Evolutionary conservation across 2,329 filamentous ascomycete genomes (phyloP), one percentile per base, ranked within the genome.

Genomic region (Curvularia sp.): DNA sequence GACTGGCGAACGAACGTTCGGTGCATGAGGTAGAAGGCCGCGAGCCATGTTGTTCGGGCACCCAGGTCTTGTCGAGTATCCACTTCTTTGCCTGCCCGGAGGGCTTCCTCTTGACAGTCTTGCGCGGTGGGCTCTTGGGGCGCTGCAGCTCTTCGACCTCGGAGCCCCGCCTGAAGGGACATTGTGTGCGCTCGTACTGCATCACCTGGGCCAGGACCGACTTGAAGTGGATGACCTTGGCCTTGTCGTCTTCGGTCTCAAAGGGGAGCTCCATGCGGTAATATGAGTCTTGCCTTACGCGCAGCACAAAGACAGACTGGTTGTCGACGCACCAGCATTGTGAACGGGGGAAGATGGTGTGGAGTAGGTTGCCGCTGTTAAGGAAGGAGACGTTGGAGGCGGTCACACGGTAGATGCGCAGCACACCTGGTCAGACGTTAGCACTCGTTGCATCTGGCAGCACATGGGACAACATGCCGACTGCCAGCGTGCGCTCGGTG

Each of bases 261-360:
- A 87, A 84, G 0, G 92, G 91, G 5, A 97, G 79, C 72, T 97
- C 93, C 69, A 97, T 95, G 63, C 93, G 88, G 84, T 95, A 97
- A 76, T 95, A 97, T 43, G 90, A 89, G 30, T 93, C 89, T 44
- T 89, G 86, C 22, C 92, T 85, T 64, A 96, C 92, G 64, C 93
- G 90, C 58, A 97, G 80, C n/a, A 96, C 90, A 67, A 96, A 97
- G 67, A 89, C 92, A 41, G 89, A 89, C 55, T 88, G 85, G 57
- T 92, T 90, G 75, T 96, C 91, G 31, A 97, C 90, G 75, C 91
- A 96, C 93, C 93, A 97, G 73, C 91, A 96, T 77, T 97, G 93
- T 58, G 92, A 96, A 75, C 92, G 92, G 24, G 91, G 92, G 52
- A 97, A 80, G 62, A 97, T 95, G 10, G 93, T 90, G 69, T 95